Percentiles rank a stretch among this genome's conserved stretches.
Evolutionary conservation across 768 basidiomycete genomes (phyloP).

Genomic region (Boletus sp.): DNA sequence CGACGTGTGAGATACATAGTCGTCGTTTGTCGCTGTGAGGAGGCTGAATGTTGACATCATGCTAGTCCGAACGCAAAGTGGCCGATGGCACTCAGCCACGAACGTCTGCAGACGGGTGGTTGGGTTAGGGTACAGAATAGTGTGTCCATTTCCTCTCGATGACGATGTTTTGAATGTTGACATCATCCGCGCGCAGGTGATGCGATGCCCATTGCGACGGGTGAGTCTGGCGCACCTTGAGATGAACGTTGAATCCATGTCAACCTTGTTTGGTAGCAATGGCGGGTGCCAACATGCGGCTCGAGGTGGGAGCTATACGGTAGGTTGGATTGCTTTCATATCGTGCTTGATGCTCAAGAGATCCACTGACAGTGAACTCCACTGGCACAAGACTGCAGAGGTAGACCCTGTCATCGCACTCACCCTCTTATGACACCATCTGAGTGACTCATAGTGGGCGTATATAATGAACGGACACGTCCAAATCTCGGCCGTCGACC

Average conservation of each 20-base stretch:
- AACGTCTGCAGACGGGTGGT: slow-evolving; percentile 52
- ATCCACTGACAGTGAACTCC: slow-evolving; percentile 33
- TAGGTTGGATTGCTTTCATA: not conserved
- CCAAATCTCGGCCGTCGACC: slow-evolving; percentile 44
- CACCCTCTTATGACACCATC: not conserved
- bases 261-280: slow-evolving; percentile 2
- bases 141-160: slow-evolving; percentile 15
- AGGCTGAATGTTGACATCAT: not conserved
- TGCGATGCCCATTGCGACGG: slow-evolving; percentile 36
- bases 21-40: not conserved
- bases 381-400: slow-evolving; percentile 40
- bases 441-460: slow-evolving; percentile 36
- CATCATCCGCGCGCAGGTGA: slow-evolving; percentile 21
- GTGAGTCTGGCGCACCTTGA: slow-evolving; percentile 17
- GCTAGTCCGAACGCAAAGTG: slow-evolving; percentile 49
- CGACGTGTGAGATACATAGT: slow-evolving; percentile 36
- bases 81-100: slow-evolving; percentile 48
- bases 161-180: not conserved
- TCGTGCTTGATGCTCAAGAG: not conserved
- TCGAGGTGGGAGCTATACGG: slow-evolving; percentile 38
- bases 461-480: slow-evolving; percentile 46
- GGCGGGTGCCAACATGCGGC: slow-evolving; percentile 35
- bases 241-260: not conserved
- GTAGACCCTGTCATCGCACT: not conserved
- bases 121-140: slow-evolving; percentile 61